Conservation (phyloP, 73 alveolate species). For the Tetrahymena thermophila region DNA sequence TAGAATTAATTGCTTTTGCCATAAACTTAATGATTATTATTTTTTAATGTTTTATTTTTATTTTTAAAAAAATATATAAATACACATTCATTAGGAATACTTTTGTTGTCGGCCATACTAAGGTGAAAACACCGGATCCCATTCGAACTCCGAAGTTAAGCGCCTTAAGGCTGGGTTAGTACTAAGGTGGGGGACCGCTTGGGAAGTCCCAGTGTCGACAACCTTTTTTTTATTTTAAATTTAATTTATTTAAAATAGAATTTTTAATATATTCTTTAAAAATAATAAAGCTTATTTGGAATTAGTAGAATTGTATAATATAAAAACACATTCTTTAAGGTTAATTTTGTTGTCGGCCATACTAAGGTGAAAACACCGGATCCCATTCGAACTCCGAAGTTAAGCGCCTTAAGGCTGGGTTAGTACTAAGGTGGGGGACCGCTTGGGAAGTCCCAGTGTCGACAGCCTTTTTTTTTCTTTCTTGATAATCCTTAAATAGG, state of each 20-base stretch:
- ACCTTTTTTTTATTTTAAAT: background rate
- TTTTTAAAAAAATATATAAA: too few species aligned
- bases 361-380: conserved; percentile 99
- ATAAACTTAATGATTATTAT: too few species aligned
- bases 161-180: conserved; percentile 98
- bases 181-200: conserved; percentile 99
- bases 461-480: conserved; percentile 73
- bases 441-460: conserved; percentile 97
- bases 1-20: too few species aligned
- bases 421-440: conserved; percentile 99
- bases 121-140: conserved; percentile 99
- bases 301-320: too few species aligned
- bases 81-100: too few species aligned
- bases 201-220: conserved; percentile 81
- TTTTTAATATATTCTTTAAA: too few species aligned
- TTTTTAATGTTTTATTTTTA: too few species aligned
- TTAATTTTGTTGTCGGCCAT: conserved; percentile 90
- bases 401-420: conserved; percentile 99
- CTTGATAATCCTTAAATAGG: too few species aligned
- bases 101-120: conserved; percentile 6
- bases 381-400: conserved; percentile 99
- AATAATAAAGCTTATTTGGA: too few species aligned
- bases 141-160: conserved; percentile 99
- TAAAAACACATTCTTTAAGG: background rate
- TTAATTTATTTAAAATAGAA: too few species aligned